phyloP scores from a whole-genome alignment of 2,329 filamentous ascomycete genomes.

The Fusarium buxicola region DNA sequence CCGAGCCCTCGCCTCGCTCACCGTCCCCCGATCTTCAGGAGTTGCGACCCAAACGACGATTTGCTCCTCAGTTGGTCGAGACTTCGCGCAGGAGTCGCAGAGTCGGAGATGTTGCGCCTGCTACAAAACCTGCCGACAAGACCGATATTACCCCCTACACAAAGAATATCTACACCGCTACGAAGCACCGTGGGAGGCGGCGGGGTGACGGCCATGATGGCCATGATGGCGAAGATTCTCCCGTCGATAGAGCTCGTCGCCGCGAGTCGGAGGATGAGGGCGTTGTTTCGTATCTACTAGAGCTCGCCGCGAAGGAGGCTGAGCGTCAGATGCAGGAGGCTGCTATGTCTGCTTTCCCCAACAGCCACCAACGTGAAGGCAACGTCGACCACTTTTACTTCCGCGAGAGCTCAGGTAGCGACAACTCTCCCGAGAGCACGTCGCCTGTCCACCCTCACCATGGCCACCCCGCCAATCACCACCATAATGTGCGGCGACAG shows the following conservation, averaged over 20 bases:
- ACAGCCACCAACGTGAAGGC: constrained; percentile 75
- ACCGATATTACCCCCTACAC: constrained; percentile 77
- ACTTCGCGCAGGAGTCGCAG: constrained; percentile 79
- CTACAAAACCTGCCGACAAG: constrained; percentile 74
- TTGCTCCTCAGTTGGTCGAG: constrained; percentile 84
- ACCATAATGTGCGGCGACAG: constrained; percentile 60
- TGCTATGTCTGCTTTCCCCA: constrained; percentile 80
- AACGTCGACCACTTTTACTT: constrained; percentile 79
- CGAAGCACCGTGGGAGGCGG: constrained; percentile 53
- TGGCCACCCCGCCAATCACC: constrained; percentile 42
- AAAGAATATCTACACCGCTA: constrained; percentile 68
- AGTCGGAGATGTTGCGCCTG: constrained; percentile 71
- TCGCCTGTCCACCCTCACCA: constrained; percentile 47
- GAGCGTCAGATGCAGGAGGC: constrained; percentile 83
- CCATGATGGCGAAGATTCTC: constrained; percentile 12
- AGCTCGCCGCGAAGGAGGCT: constrained; percentile 82
- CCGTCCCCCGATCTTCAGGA: constrained; percentile 57
- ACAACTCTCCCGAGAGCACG: constrained; percentile 57
- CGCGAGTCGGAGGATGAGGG: constrained; percentile 80
- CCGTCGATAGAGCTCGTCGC: constrained; percentile 50
- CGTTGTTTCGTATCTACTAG: constrained; percentile 80
- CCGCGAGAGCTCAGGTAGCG: constrained; percentile 71
- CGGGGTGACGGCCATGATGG: constrained; percentile 34
- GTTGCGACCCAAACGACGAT: constrained; percentile 62
- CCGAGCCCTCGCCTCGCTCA: constrained; percentile 64